Conservation (phyloP, 345 rosid species). For the Salix exigua region DNA sequence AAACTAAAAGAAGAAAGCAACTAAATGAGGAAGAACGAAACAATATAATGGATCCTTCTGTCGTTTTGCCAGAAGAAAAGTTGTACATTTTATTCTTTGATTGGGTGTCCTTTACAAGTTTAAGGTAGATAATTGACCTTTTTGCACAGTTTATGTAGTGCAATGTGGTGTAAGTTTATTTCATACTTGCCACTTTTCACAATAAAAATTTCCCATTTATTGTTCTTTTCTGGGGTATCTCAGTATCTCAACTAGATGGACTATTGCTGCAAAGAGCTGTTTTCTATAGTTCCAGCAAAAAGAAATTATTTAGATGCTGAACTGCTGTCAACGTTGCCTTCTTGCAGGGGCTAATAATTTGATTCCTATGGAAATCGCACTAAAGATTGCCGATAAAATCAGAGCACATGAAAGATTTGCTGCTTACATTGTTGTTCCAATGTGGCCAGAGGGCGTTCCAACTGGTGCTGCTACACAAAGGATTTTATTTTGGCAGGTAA, state of each 20-base stretch:
- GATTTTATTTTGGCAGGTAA: constrained; percentile 95
- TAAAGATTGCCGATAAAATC: constrained; percentile 83
- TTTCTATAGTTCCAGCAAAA: neutral
- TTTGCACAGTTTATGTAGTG: neutral
- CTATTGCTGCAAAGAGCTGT: neutral
- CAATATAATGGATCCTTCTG: neutral
- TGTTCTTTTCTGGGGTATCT: neutral
- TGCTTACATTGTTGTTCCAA: constrained; percentile 81
- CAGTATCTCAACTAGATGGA: neutral
- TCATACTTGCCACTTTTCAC: neutral
- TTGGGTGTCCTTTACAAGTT: neutral
- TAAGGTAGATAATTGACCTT: neutral
- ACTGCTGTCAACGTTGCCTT: neutral
- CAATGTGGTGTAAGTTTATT: neutral
- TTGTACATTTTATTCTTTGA: neutral
- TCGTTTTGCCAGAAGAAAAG: neutral
- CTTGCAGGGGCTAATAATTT: constrained; percentile 82
- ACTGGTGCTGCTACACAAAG: constrained; percentile 87
- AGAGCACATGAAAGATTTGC: constrained; percentile 89
- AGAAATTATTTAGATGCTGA: constrained; percentile 2
- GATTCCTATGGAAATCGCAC: constrained; percentile 96
- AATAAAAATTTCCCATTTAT: neutral
- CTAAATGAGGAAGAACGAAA: neutral
- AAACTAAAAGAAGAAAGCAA: neutral
- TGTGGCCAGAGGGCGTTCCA: constrained; percentile 99